Evolutionary conservation across 176 grass and related monocot species (phyloP), one percentile per base, ranked within the genome.

Genomic region (Musa acuminata): DNA sequence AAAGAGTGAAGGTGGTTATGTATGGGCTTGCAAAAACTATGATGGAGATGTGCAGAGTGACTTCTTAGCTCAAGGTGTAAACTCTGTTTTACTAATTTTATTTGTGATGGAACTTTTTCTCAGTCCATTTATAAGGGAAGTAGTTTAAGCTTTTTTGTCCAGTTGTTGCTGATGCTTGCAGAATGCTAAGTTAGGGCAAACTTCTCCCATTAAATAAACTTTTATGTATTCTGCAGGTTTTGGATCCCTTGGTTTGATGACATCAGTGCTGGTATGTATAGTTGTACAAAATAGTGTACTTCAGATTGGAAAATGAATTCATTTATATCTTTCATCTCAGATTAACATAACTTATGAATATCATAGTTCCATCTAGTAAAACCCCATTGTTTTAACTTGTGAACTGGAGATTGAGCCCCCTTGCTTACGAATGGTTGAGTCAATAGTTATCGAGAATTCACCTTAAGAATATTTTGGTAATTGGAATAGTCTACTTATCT

Each of bases 11-110:
- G 93, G 93, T 77, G 93, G 89, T 25, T 97, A 97, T 78, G 90
- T 97, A 6, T 97, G 93, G 93, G 93, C 93, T 81, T 97, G 93
- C 87, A 97, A 97, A 80, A 93, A 97, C 74, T 97, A 97, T 79
- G 87, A 96, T 87, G 93, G 93, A 78, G 93, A 97, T 85, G 87
- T 93, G 69, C 87, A 97, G 62, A 97, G 93, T 54, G 90, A 97
- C 83, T 84, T 93, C 75, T 80, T 97, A 53, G 94, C 94, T 83
- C 94, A 97, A 97, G 94, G 89, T 78, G 17, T 21, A 51, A 69
- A 25, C 49, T 69, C 8, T 27, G 8, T 43, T 6, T 29, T 43
- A 43, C 35, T 43, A 64, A 17, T 64, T 67, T 63, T 62, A 16
- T 27, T 51, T 73, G 35, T 43, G 0, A 43, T 43, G 4, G 3